A percentile compares a stretch with the other conserved stretches of the same genome.
Conservation (phyloP, 2,329 filamentous ascomycete genomes). For the Cladosporium sp. region DNA sequence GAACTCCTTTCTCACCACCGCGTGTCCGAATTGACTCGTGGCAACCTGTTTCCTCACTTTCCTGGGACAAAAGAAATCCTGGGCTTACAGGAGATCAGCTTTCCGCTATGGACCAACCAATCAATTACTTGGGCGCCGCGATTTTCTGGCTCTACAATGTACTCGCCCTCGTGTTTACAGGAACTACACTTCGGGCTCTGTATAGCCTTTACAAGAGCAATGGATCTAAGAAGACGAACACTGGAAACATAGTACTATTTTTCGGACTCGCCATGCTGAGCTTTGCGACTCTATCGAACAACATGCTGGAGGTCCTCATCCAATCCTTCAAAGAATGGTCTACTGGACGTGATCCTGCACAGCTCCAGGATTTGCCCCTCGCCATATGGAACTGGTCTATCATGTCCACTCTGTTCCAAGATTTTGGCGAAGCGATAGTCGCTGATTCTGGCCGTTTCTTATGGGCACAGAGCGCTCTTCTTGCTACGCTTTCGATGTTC, state of each 20-base stretch:
- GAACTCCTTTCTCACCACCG: no score
- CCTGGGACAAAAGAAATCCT: no score
- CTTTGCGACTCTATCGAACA: constrained; percentile 29
- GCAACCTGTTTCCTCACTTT: no score
- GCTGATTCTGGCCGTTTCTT: constrained; percentile 19
- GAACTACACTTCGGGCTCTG: constrained; percentile 13
- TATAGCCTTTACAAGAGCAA: background rate
- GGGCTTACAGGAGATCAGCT: no score
- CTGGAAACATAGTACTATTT: background rate
- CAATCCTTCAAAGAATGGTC: constrained; percentile 30
- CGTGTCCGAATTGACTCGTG: no score
- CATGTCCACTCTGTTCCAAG: constrained; percentile 28
- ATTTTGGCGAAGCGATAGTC: constrained; percentile 31
- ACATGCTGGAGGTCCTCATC: constrained; percentile 32
- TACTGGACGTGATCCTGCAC: background rate
- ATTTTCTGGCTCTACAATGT: constrained; percentile 33
- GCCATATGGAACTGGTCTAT: constrained; percentile 29
- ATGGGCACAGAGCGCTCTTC: constrained; percentile 24
- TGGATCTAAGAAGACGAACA: background rate
- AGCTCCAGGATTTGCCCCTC: background rate
- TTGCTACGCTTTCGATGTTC: constrained; percentile 23
- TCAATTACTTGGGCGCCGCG: constrained; percentile 26
- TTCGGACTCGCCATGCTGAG: constrained; percentile 26
- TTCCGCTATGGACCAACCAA: background rate
- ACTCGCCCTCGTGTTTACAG: constrained; percentile 25